phyloP scores from a whole-genome alignment of 805 yeast genomes.

The Danielia reshetovae region DNA sequence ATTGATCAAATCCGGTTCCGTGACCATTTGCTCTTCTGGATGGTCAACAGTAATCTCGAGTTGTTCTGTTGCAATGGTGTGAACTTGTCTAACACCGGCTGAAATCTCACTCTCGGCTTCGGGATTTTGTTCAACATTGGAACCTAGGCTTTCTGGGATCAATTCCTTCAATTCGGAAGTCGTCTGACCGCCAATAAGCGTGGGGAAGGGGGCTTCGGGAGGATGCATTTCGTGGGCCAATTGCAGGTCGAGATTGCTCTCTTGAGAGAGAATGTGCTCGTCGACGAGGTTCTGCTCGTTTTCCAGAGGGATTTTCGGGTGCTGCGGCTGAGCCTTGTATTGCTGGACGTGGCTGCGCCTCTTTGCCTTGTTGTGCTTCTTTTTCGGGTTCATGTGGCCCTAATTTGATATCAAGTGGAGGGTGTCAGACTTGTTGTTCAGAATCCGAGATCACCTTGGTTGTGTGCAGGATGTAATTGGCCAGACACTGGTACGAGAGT shows the following conservation, averaged over 20 bases:
- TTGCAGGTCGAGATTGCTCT: too few species aligned
- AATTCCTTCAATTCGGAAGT: not conserved
- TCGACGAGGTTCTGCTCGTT: not conserved
- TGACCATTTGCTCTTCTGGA: not conserved
- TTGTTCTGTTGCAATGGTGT: not conserved
- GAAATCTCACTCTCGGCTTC: not conserved
- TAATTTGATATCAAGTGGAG: too few species aligned
- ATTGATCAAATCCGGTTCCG: not conserved
- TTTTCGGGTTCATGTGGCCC: constrained; percentile 10
- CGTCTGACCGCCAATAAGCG: too few species aligned
- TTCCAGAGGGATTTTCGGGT: not conserved
- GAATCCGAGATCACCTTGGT: too few species aligned
- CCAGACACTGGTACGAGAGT: too few species aligned
- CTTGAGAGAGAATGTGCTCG: too few species aligned
- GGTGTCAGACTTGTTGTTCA: too few species aligned
- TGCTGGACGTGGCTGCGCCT: constrained; percentile 16
- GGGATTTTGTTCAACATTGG: not conserved
- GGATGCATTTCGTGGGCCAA: not conserved
- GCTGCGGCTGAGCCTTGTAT: constrained; percentile 10
- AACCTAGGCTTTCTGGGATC: not conserved
- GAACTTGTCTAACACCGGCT: not conserved
- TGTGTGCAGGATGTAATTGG: constrained; percentile 12
- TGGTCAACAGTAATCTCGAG: not conserved
- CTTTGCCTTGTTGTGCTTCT: constrained; percentile 8
- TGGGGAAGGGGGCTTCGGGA: not conserved